A percentile compares a stretch with the other conserved stretches of the same genome.
Evolutionary conservation across 306 rosid species (phyloP).

Genomic region (Hippophae tibetana): DNA sequence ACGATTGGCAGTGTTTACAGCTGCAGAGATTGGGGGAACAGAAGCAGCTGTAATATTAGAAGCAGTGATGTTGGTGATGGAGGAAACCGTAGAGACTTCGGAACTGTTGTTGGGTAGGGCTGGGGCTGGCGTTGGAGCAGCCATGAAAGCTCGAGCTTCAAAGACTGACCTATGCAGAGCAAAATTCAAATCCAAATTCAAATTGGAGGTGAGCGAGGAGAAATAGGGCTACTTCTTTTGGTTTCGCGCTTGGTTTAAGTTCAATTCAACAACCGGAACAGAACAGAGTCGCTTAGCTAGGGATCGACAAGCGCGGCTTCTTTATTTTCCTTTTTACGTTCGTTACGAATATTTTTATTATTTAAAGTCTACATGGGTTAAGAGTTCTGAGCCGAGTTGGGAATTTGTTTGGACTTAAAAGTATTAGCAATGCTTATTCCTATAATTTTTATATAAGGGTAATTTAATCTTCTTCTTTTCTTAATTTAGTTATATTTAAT

Average conservation of each 20-base stretch:
- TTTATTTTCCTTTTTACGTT: no score
- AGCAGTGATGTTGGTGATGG: conserved; percentile 6
- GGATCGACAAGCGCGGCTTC: no score
- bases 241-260: conserved; percentile 6
- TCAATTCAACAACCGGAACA: neutral
- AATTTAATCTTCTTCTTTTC: no score
- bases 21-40: conserved; percentile 4
- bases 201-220: conserved; percentile 4
- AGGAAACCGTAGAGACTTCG: conserved; percentile 6
- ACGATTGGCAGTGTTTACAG: conserved; percentile 22
- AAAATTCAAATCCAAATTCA: neutral
- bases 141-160: conserved; percentile 23
- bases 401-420: no score
- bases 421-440: no score
- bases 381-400: no score
- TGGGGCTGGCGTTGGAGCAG: conserved; percentile 36
- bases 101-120: conserved; percentile 22
- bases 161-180: neutral
- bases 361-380: no score
- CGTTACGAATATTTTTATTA: no score
- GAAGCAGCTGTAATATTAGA: conserved; percentile 1
- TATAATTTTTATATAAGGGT: no score
- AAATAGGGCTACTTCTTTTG: neutral
- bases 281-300: no score
- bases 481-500: no score